Base-by-base conservation (phyloP, 1,139 yeast species). In the Kodamaea fungicola region DNA sequence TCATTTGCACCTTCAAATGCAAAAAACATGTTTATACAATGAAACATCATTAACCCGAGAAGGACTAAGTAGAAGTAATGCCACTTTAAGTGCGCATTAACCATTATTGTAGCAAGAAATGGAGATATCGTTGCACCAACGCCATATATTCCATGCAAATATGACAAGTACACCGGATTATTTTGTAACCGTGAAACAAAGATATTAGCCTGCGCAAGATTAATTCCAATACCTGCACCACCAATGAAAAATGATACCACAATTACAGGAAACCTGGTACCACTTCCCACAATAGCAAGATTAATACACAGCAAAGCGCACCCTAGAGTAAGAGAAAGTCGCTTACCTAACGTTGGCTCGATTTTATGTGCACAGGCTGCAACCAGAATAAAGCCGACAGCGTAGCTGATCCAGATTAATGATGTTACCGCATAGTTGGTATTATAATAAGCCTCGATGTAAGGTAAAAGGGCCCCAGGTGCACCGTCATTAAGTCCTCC, bases 41-140 rank as follows among this genome's bases (percentile, higher is more conserved):
- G 60, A 34, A 46, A 8, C 9, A 60, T 12, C 47, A 71, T 60
- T 37, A 67, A 31, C 0, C 69, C 78, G 25, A 78, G 50, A 30
- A 78, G 52, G 3, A 80, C 64, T 16, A 71, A 55, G 49, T 78
- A 81, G 54, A 69, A 75, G 39, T 54, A 67, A 52, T 76, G 65
- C 88, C 88, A 81, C 34, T 45, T 47, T 7, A 71, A 52, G 2
- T 79, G 81, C 1, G 54, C 45, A 29, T 67, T 62, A 7, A 73
- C 66, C 65, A 80, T 67, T 8, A 73, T 61, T 0, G 85, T 80
- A 6, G 78, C 80, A 8, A 78, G 56, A 21, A 80, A 54, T 1
- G 88, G 88, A 3, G 82, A 67, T 1, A 78, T 44, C 3, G 80
- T 74, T 2, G 85, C 87, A 2, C 87, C 88, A 1, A 74, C 42